These are phyloP conservation scores for Termitomyces sp. DNA, from an alignment of 768 basidiomycete species.

Conservation along the genomic window DNA sequence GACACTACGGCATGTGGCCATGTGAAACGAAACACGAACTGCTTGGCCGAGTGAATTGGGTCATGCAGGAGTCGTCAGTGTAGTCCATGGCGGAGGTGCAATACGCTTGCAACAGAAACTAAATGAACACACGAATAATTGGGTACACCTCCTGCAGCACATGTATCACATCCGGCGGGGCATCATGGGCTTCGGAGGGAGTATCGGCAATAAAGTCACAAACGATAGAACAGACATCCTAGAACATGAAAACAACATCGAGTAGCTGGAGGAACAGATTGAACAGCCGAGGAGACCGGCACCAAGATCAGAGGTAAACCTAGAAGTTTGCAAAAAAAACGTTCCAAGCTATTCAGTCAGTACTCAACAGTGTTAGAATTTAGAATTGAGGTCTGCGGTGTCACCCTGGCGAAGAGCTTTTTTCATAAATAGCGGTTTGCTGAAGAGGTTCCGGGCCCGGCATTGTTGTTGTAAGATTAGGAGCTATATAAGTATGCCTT, in stretches of 20 bases:
- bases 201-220: too few relatives aligned
- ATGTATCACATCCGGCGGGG: too few relatives aligned
- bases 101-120: too few relatives aligned
- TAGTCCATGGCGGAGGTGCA: too few relatives aligned
- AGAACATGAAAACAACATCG: conserved; percentile 44
- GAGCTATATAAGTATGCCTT: too few relatives aligned
- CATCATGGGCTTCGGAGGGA: too few relatives aligned
- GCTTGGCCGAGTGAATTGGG: conserved; percentile 16
- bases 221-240: conserved; percentile 22
- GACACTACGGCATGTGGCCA: neutral
- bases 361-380: conserved; percentile 49
- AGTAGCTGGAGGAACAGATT: conserved; percentile 18
- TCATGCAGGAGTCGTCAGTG: too few relatives aligned
- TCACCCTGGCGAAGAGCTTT: conserved; percentile 26
- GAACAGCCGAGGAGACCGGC: conserved; percentile 47
- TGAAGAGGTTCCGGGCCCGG: conserved; percentile 23
- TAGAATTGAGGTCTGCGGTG: conserved; percentile 34
- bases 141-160: too few relatives aligned
- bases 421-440: conserved; percentile 36
- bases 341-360: neutral
- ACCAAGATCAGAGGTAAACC: conserved; percentile 31
- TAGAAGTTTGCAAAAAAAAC: conserved; percentile 6
- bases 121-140: too few relatives aligned
- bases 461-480: conserved; percentile 40
- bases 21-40: neutral